Percentiles rank a stretch among this genome's conserved stretches.
Evolutionary conservation across 352 stramenopile species (phyloP).

Genomic region (Paralagenidium karlingii): DNA sequence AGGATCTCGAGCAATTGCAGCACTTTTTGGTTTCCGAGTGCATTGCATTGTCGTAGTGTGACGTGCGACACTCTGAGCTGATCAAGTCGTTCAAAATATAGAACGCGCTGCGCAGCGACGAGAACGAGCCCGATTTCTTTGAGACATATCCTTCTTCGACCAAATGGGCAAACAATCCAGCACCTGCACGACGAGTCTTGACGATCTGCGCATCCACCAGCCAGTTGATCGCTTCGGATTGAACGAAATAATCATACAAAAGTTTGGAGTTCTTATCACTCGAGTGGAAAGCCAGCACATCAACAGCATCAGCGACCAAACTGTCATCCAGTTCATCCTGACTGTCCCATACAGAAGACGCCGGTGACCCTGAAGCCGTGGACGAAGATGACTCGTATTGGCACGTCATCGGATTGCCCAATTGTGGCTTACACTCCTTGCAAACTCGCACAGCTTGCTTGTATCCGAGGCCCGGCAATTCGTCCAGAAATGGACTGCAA

Average conservation of each 20-base stretch:
- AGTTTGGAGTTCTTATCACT: constrained; percentile 58
- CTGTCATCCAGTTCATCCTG: constrained; percentile 42
- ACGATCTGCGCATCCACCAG: constrained; percentile 56
- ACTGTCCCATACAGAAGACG: constrained; percentile 27
- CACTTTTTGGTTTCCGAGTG: constrained; percentile 73
- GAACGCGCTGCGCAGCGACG: constrained; percentile 36
- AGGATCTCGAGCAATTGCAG: constrained; percentile 66
- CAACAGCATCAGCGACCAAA: constrained; percentile 38
- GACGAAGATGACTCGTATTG: constrained; percentile 9
- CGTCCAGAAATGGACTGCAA: constrained; percentile 45
- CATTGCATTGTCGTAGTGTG: constrained; percentile 49
- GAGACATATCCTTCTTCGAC: constrained; percentile 58
- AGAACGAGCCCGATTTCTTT: constrained; percentile 37
- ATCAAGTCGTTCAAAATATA: constrained; percentile 56
- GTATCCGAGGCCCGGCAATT: constrained; percentile 56
- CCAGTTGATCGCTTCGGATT: constrained; percentile 76
- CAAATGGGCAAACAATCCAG: constrained; percentile 45
- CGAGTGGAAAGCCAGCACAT: constrained; percentile 53
- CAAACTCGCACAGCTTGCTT: constrained; percentile 57
- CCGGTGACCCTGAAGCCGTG: constrained; percentile 9
- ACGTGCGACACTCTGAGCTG: constrained; percentile 23
- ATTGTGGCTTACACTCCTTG: constrained; percentile 30
- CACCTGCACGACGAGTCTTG: constrained; percentile 33
- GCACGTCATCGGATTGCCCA: not conserved
- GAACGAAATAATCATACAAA: constrained; percentile 75